phyloP scores from a whole-genome alignment of 2,329 filamentous ascomycete genomes.

The Helicocarpus griseus region DNA sequence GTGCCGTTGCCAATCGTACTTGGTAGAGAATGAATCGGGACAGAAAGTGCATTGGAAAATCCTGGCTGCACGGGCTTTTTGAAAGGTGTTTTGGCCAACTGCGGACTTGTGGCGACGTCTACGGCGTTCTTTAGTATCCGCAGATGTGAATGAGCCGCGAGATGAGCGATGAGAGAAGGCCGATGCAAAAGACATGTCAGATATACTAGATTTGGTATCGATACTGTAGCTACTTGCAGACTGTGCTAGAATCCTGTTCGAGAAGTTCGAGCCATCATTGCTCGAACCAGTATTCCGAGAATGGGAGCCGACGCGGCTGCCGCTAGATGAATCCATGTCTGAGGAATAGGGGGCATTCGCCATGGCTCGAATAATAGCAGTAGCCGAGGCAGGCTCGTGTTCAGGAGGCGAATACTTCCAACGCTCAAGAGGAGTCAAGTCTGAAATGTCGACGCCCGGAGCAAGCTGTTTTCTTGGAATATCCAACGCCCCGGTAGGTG shows the following conservation, averaged over 20 bases:
- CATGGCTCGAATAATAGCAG: constrained; percentile 55
- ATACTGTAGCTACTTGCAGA: constrained; percentile 44
- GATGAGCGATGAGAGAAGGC: constrained; percentile 48
- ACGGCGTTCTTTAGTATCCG: constrained; percentile 49
- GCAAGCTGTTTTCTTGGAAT: constrained; percentile 54
- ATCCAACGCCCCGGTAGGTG: constrained; percentile 60
- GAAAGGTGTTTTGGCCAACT: constrained; percentile 32
- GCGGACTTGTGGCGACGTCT: constrained; percentile 42
- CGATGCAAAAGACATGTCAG: constrained; percentile 46
- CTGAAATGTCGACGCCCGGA: constrained; percentile 38
- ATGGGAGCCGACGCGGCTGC: constrained; percentile 25
- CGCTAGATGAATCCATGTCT: constrained; percentile 20
- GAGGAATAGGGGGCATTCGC: constrained; percentile 30
- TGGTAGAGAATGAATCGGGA: constrained; percentile 46
- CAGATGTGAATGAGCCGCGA: constrained; percentile 46
- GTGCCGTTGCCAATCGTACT: constrained; percentile 51
- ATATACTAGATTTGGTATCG: constrained; percentile 45
- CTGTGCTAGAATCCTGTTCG: constrained; percentile 42
- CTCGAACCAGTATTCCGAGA: constrained; percentile 35
- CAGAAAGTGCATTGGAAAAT: constrained; percentile 52
- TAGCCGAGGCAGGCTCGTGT: constrained; percentile 56
- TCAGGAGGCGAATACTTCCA: constrained; percentile 61
- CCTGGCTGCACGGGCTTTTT: constrained; percentile 31
- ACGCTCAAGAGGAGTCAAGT: constrained; percentile 57
- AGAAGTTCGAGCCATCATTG: constrained; percentile 42